A percentile compares a stretch with the other conserved stretches of the same genome.
phyloP scores from a whole-genome alignment of 306 rosid genomes.

The Notholithocarpus densiflorus region DNA sequence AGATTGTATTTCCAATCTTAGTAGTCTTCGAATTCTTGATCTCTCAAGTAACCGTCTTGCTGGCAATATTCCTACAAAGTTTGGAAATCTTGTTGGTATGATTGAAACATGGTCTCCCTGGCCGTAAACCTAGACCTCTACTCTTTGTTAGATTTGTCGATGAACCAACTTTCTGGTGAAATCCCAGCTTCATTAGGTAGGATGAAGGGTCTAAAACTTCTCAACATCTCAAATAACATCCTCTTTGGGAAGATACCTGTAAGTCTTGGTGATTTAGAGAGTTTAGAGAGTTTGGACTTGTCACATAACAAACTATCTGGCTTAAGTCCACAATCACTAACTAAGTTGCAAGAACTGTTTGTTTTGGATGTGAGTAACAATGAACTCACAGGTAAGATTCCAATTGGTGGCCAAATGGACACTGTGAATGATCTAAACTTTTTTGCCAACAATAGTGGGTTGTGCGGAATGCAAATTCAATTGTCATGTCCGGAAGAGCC shows the following conservation, averaged over 20 bases:
- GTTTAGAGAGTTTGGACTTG: conserved; percentile 29
- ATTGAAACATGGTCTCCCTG: conserved; percentile 12
- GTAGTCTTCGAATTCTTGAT: too few relatives aligned
- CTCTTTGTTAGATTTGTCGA: conserved; percentile 21
- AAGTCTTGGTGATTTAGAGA: conserved; percentile 26
- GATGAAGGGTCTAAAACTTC: conserved; percentile 24
- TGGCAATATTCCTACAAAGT: too few relatives aligned
- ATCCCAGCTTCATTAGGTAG: conserved; percentile 23
- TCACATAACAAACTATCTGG: conserved; percentile 27
- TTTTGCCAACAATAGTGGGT: conserved; percentile 30
- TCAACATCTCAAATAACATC: conserved; percentile 25
- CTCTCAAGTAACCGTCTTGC: too few relatives aligned
- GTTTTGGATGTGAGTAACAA: conserved; percentile 26
- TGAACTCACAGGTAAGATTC: conserved; percentile 17
- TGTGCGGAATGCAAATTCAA: conserved; percentile 28
- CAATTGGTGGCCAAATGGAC: conserved; percentile 24
- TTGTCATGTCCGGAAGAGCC: conserved; percentile 9
- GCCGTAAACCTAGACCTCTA: conserved; percentile 22
- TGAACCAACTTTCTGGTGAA: conserved; percentile 17
- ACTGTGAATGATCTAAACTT: conserved; percentile 17
- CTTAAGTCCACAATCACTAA: conserved; percentile 16
- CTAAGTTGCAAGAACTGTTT: not conserved
- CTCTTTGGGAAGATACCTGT: conserved; percentile 24
- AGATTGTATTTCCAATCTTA: too few relatives aligned
- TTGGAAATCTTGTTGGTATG: too few relatives aligned